Base-by-base conservation (phyloP, 345 rosid genomes). In the Garcia nutans region DNA sequence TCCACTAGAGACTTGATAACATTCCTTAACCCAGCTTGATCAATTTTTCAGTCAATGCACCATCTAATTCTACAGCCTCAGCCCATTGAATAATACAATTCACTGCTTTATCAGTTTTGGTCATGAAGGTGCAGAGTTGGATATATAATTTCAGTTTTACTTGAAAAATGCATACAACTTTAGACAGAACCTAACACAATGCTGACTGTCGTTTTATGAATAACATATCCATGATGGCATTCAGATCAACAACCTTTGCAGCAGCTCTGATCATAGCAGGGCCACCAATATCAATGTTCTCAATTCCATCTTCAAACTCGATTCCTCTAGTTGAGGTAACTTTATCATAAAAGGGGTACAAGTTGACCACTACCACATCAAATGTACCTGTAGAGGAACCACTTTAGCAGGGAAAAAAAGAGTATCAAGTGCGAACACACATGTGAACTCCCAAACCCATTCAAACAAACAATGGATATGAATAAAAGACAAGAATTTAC, bases 221-320 rank as follows among this genome's bases (percentile, higher is more conserved):
- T 24, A 41, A 63, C 17, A 50, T 31, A 49, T 37, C 22, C n/a
- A 19, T 47, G 65, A 13, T 44, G 17, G 12, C 13, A 33, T 19
- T 31, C 1, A 69, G 31, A 77, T 26, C 2, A 59, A 72, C 49
- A 50, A 93, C 99, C 95, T 96, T 96, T 24, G 98, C 93, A 81
- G 98, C 96, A 72, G 96, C 99, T 89, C 97, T 87, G 54, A 89
- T 96, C 99, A 96, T 93, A 76, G 97, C 82, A 76, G 96, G 98
- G 70, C 95, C 99, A 80, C 97, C 98, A 71, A 96, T 93, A 80
- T 96, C 98, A 41, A 89, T 91, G 87, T 92, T 96, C 82, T 89
- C 92, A 79, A 92, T 92, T 84, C 98, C 98, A 76, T 93, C 92
- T 65, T 92, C 97, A 83, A 92, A 93, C 54, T 82, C 82, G 77